Conservation (phyloP, 331 rosid genomes). For the Quercus lobata region DNA sequence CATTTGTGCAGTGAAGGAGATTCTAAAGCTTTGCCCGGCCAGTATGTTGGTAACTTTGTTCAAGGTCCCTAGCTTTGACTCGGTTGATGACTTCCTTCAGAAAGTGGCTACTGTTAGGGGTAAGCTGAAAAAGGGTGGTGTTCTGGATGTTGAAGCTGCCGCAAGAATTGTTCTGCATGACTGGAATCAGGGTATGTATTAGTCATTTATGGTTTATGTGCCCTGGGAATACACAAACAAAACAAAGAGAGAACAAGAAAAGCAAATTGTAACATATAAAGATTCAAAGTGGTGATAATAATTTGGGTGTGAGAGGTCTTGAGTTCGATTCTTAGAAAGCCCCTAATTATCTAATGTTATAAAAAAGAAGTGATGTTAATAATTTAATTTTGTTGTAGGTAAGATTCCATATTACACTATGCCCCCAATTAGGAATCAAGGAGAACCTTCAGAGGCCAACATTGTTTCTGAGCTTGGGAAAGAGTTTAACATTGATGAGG, state of each 20-base stretch:
- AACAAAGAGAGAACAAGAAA: neutral
- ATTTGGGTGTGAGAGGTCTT: neutral
- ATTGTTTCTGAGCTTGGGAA: constrained; percentile 67
- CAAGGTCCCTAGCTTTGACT: constrained; percentile 72
- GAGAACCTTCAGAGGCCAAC: constrained; percentile 61
- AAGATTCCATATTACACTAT: constrained; percentile 86
- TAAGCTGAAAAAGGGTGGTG: constrained; percentile 85
- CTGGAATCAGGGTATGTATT: constrained; percentile 81
- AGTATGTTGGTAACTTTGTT: constrained; percentile 61
- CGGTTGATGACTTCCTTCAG: constrained; percentile 80
- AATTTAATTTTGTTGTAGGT: constrained; percentile 45
- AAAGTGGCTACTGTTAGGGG: constrained; percentile 89
- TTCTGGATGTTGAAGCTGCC: constrained; percentile 69
- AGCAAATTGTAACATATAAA: neutral
- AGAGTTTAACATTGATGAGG: constrained; percentile 74
- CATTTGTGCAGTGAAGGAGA: constrained; percentile 76
- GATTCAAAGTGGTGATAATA: neutral
- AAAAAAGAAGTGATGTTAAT: neutral
- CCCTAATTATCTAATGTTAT: no score
- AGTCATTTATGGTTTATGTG: neutral
- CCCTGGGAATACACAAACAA: neutral
- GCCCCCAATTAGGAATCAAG: constrained; percentile 81
- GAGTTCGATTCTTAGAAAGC: no score
- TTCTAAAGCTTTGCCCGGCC: constrained; percentile 79
- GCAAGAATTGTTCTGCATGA: constrained; percentile 92